These are phyloP conservation scores for Amanita molliuscula DNA, from an alignment of 768 basidiomycete genomes.

Conservation along the genomic window DNA sequence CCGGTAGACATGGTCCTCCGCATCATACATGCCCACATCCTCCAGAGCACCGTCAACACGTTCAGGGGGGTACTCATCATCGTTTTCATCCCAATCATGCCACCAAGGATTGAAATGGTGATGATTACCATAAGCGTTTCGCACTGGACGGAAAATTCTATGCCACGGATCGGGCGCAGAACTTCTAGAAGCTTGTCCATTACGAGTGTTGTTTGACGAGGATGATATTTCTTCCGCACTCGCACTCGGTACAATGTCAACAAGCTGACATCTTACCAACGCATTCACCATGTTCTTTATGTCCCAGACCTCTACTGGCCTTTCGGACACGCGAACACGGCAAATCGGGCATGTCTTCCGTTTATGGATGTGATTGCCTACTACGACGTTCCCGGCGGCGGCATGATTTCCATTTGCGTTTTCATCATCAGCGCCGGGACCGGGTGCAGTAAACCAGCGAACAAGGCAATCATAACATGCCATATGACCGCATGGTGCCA, in stretches of 20 bases:
- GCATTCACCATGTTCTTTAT: constrained; percentile 55
- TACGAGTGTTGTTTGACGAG: constrained; percentile 16
- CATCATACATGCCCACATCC: constrained; percentile 56
- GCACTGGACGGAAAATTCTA: constrained; percentile 38
- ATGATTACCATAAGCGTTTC: neutral
- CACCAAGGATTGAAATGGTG: neutral
- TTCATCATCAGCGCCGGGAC: constrained; percentile 10
- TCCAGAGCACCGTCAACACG: constrained; percentile 21
- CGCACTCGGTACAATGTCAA: constrained; percentile 17
- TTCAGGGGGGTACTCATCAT: constrained; percentile 13
- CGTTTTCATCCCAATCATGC: constrained; percentile 6
- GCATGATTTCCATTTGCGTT: constrained; percentile 15
- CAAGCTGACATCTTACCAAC: constrained; percentile 44
- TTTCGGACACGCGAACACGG: constrained; percentile 43
- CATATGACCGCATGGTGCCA: constrained; percentile 68
- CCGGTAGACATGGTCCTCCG: constrained; percentile 68
- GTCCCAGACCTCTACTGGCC: constrained; percentile 64
- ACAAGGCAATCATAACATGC: constrained; percentile 66
- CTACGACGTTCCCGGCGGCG: constrained; percentile 20
- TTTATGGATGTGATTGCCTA: constrained; percentile 38
- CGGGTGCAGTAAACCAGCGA: constrained; percentile 57
- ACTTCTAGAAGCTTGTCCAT: constrained; percentile 12
- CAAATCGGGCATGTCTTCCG: constrained; percentile 71
- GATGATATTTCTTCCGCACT: constrained; percentile 13
- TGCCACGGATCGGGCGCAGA: constrained; percentile 48